phyloP scores from a whole-genome alignment of 1,284 basidiomycete genomes.

The Porphyrellus sp. region DNA sequence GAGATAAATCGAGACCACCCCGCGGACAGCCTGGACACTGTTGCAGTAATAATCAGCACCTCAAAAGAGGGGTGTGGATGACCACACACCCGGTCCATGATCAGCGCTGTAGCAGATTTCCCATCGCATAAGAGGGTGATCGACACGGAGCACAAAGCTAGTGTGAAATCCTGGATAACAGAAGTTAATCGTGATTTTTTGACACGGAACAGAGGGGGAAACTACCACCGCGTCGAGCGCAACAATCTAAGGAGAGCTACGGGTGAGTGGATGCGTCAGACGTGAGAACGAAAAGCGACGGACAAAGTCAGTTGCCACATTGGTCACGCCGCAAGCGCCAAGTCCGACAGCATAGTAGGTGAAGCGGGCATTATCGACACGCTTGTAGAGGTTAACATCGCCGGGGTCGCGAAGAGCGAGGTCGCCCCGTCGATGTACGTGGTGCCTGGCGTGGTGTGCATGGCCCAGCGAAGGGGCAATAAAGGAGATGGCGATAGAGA shows the following conservation, averaged over 20 bases:
- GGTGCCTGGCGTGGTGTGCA: constrained; percentile 24
- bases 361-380: constrained; percentile 23
- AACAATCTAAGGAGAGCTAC: constrained; percentile 30
- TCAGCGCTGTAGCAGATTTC: constrained; percentile 47
- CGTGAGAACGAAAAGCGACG: constrained; percentile 2
- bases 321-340: constrained; percentile 27
- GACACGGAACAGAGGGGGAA: background rate
- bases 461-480: constrained; percentile 20
- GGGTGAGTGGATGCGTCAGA: background rate
- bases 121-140: constrained; percentile 58
- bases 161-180: constrained; percentile 37
- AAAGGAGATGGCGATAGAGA: constrained; percentile 21
- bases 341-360: constrained; percentile 33
- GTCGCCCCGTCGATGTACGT: constrained; percentile 25
- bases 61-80: background rate
- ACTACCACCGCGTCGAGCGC: constrained; percentile 33
- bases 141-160: constrained; percentile 49
- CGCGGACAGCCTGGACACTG: constrained; percentile 54
- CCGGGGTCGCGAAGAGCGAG: constrained; percentile 28
- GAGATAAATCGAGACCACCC: constrained; percentile 29
- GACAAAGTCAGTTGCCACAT: constrained; percentile 26
- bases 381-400: constrained; percentile 25
- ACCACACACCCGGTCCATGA: constrained; percentile 51
- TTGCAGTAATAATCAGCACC: background rate
- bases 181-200: constrained; percentile 7